Evolutionary conservation across 202 grass and related monocot genomes (phyloP), one percentile per base, ranked within the genome.

Genomic region (Setaria italica): DNA sequence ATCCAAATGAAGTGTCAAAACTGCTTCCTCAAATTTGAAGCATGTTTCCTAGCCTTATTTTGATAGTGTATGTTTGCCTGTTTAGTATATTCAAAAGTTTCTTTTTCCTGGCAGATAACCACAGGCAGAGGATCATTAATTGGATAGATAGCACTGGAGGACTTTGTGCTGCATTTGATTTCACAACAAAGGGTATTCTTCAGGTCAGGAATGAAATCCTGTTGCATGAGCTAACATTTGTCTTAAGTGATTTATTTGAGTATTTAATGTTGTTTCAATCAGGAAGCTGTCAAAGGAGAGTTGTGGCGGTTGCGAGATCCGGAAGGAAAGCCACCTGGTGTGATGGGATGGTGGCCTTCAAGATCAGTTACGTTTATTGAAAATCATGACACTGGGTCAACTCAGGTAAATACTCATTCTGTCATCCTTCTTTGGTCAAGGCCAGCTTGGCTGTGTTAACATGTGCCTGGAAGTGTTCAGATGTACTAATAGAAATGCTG

Each of bases 371-470:
- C 97, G 50, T 99, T 99, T 83, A 83, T 99, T 67, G 97, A 99
- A 82, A 99, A 99, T 80, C 97, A 99, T 81, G 97, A 99, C 74
- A 99, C 97, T 6, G 97, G 97, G 17, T 99, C 97, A 49, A 99
- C 91, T 89, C 93, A 99, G 92, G 97, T 96, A 92, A 63, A 48
- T 14, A 69, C 54, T 62, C 50, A 37, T 72, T 80, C 20, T 78
- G 4, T 49, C 42, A 39, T 32, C 54, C 16, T 70, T 76, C 12
- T 84, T 43, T 29, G 72, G 48, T 58, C 41, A 62, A 59, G 63
- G 37, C 11, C 39, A 55, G 14, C 14, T 48, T 80, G 43, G 69
- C 16, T 64, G 1, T 59, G 48, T 74, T 47, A 74, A 67, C 57
- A 76, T 91, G 63, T 80, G 0, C 34, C 21, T 87, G 19, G 7